Percentiles rank a stretch among this genome's conserved stretches.
phyloP scores from a whole-genome alignment of 306 rosid species.

The Rosa persica region DNA sequence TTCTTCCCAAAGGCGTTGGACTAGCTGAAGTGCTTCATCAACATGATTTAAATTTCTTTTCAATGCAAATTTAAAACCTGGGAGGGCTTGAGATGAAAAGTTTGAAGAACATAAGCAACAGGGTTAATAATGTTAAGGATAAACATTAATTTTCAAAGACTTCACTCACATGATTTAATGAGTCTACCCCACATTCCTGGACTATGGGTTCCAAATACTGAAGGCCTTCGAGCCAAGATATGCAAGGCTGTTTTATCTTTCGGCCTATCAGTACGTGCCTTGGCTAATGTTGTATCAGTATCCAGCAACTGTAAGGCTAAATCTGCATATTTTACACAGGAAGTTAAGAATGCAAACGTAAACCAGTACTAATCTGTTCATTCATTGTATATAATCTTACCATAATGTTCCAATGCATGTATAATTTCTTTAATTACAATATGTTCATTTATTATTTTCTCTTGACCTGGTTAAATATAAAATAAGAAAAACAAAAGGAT shows the following conservation, averaged over 20 bases:
- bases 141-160: background rate
- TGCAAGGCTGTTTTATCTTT: slow-evolving; percentile 16
- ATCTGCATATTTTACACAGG: background rate
- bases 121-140: background rate
- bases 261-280: background rate
- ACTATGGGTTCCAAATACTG: background rate
- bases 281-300: slow-evolving; percentile 8
- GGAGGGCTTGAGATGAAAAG: background rate
- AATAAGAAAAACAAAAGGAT: background rate
- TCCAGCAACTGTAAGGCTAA: slow-evolving; percentile 12
- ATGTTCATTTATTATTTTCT: no score
- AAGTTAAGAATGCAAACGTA: no score
- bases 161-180: background rate
- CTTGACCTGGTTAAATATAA: no score
- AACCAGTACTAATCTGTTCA: no score
- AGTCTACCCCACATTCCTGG: slow-evolving; percentile 8
- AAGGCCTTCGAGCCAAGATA: slow-evolving; percentile 25
- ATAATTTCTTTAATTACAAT: no score
- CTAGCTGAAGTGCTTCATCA: slow-evolving; percentile 23
- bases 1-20: slow-evolving; percentile 19
- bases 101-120: background rate
- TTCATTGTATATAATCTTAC: no score
- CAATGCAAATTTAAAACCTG: background rate
- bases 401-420: no score
- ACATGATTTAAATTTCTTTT: background rate